phyloP scores from a whole-genome alignment of 1,284 basidiomycete species.

The Cerioporus squamosus region DNA sequence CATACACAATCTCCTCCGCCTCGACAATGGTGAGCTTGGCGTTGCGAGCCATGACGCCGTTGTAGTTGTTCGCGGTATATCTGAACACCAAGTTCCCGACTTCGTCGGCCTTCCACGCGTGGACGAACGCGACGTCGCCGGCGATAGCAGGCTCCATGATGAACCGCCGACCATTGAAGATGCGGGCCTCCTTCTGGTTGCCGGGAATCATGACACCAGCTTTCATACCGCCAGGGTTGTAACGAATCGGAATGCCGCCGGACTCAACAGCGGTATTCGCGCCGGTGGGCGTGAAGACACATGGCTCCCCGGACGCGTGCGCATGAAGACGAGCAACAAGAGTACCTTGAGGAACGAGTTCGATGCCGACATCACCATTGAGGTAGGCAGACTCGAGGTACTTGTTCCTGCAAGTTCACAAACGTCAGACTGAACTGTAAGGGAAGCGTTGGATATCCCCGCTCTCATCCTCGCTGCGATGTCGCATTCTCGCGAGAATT shows the following conservation, averaged over 20 bases:
- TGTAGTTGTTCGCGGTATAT: conserved; percentile 90
- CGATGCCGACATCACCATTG: conserved; percentile 80
- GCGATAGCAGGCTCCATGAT: conserved; percentile 87
- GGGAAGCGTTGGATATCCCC: background rate
- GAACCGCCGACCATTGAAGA: conserved; percentile 83
- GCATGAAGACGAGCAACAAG: conserved; percentile 91
- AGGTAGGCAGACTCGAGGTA: conserved; percentile 78
- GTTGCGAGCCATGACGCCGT: conserved; percentile 85
- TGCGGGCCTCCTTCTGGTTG: conserved; percentile 78
- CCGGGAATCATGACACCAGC: conserved; percentile 71
- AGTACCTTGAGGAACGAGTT: conserved; percentile 89
- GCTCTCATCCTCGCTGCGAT: no score
- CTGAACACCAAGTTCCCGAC: conserved; percentile 85
- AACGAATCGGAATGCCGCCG: conserved; percentile 76
- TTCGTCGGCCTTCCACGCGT: conserved; percentile 95
- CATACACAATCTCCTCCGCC: conserved; percentile 86
- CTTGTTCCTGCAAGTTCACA: conserved; percentile 59
- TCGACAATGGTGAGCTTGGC: conserved; percentile 92
- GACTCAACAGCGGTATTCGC: conserved; percentile 84
- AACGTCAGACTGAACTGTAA: background rate
- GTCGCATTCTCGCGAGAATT: no score
- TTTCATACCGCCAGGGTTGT: conserved; percentile 66
- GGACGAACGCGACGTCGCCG: conserved; percentile 88
- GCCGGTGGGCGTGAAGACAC: conserved; percentile 93
- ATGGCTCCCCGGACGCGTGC: conserved; percentile 93